Conservation (phyloP, 2,329 filamentous ascomycete species). For the Claviceps citrina region DNA sequence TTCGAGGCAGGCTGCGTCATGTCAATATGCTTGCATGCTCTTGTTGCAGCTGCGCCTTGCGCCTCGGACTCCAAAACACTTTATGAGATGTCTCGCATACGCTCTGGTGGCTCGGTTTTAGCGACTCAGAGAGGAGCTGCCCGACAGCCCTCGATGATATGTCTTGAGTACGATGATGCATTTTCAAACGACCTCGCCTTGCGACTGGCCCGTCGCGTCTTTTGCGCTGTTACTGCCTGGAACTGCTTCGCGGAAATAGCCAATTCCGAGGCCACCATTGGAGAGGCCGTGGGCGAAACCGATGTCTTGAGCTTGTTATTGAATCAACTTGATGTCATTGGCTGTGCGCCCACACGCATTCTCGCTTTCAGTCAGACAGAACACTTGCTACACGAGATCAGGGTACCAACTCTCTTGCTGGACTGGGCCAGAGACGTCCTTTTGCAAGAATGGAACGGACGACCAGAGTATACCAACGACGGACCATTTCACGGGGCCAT, state of each 20-base stretch:
- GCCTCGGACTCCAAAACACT: constrained; percentile 32
- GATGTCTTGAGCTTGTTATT: constrained; percentile 35
- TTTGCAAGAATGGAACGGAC: constrained; percentile 67
- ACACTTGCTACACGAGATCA: constrained; percentile 39
- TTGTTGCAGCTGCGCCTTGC: constrained; percentile 42
- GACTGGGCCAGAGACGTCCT: constrained; percentile 65
- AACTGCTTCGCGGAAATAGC: constrained; percentile 34
- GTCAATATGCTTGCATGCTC: constrained; percentile 46
- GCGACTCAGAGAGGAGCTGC: constrained; percentile 30
- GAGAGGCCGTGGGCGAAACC: constrained; percentile 16
- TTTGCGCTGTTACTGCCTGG: constrained; percentile 39
- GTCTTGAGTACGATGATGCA: constrained; percentile 45
- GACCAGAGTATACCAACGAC: constrained; percentile 51
- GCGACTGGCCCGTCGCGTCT: constrained; percentile 41
- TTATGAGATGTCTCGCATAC: constrained; percentile 44
- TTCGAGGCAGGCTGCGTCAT: constrained; percentile 36
- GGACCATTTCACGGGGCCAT: constrained; percentile 64
- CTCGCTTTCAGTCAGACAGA: constrained; percentile 36
- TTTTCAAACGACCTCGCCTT: constrained; percentile 47
- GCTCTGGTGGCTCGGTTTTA: constrained; percentile 37
- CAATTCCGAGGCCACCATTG: constrained; percentile 19
- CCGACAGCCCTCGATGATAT: constrained; percentile 32
- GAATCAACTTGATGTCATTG: constrained; percentile 37
- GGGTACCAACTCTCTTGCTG: constrained; percentile 40
- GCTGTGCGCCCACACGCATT: constrained; percentile 26